phyloP scores from a whole-genome alignment of 2,329 filamentous ascomycete genomes.

The Cytospora chrysosperma region DNA sequence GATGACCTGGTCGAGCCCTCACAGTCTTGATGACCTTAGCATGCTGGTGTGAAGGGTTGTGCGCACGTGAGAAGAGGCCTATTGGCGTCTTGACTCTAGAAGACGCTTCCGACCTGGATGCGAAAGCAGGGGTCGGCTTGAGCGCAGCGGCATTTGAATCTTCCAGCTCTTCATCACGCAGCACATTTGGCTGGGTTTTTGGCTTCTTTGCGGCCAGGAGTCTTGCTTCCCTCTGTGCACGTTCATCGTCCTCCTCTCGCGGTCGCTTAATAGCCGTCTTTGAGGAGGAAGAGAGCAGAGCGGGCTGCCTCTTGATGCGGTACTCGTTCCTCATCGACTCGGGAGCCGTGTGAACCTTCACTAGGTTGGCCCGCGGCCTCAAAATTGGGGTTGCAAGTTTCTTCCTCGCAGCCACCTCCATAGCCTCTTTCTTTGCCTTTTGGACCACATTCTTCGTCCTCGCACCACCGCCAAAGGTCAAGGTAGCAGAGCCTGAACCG shows the following conservation, averaged over 20 bases:
- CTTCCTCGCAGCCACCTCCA: constrained; percentile 50
- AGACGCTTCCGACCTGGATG: not conserved
- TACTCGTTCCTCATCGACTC: constrained; percentile 54
- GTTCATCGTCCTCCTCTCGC: constrained; percentile 14
- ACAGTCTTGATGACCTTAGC: constrained; percentile 13
- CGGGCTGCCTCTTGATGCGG: constrained; percentile 42
- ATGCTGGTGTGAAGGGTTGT: not conserved
- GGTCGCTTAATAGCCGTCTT: constrained; percentile 1
- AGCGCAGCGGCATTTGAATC: not conserved
- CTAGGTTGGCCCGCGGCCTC: not conserved
- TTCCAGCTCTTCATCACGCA: not conserved
- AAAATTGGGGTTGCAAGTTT: constrained; percentile 33
- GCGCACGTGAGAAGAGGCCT: constrained; percentile 4
- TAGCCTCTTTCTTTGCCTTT: constrained; percentile 56
- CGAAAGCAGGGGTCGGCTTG: not conserved
- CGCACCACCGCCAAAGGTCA: constrained; percentile 21
- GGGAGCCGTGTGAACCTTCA: constrained; percentile 49
- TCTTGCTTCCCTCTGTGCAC: constrained; percentile 16
- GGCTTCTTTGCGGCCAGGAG: constrained; percentile 15
- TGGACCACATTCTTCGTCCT: constrained; percentile 49
- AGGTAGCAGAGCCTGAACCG: constrained; percentile 15
- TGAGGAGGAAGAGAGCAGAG: constrained; percentile 31
- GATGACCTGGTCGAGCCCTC: not conserved
- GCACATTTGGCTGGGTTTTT: constrained; percentile 28
- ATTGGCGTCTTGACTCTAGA: not conserved